Base-by-base conservation (phyloP, 139 green algal genomes). In the Tetradesmus lagerheimii region DNA sequence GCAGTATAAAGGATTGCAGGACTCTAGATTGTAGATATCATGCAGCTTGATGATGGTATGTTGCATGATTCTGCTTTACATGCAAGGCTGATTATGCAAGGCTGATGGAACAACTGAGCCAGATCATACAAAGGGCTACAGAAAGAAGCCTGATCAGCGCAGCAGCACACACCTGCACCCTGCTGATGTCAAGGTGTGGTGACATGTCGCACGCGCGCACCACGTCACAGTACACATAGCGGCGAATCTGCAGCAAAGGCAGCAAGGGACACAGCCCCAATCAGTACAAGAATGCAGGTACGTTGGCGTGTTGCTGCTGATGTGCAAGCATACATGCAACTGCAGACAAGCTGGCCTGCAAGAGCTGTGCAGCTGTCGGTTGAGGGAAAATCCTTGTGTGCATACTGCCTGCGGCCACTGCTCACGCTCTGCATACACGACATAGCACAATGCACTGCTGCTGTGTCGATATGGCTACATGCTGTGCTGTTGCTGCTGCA, bases 141-240 rank as follows among this genome's bases (percentile, higher is more conserved):
- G n/a, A n/a, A n/a, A n/a, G n/a, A n/a, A n/a, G n/a, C n/a, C n/a
- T n/a, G n/a, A n/a, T n/a, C n/a, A n/a, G n/a, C n/a, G n/a, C n/a
- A n/a, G 75, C 75, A 62, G 39, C 39, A 66, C 91, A 5, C 80
- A 92, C 92, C 92, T 95, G 93, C 27, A 96, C 90, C 0, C 92
- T 92, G 0, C 50, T 85, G 50, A 92, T 89, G 92, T 95, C 92
- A 1, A 96, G 64, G 39, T 89, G 88, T 29, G 87, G 16, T 16
- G 89, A 89, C 86, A 95, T 94, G 93, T 96, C 94, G 9, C 75
- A 64, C 0, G 83, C 83, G 16, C 93, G 89, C 18, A 95, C 93
- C 43, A 96, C 94, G 83, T 96, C 91, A 75, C 90, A 93, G 91
- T 96, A 96, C 34, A 96, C 93, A 35, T 95, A 96, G 15, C 90